Conservation (phyloP, 2,329 filamentous ascomycete genomes). For the Allantophomopsis lycopodina region DNA sequence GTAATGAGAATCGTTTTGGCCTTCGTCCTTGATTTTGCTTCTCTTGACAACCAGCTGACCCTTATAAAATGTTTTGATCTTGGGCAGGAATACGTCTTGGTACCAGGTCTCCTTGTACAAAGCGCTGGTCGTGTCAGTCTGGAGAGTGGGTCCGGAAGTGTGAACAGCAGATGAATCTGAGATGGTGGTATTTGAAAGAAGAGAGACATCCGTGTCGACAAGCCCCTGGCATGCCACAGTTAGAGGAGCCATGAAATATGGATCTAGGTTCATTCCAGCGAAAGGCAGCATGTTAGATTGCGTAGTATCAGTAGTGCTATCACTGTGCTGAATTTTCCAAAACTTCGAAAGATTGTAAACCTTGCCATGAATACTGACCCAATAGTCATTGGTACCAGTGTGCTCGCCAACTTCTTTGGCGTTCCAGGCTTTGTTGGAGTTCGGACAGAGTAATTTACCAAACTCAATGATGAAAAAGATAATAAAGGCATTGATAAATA, state of each 20-base stretch:
- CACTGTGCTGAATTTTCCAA: constrained; percentile 75
- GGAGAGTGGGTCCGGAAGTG: constrained; percentile 47
- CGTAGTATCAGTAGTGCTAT: constrained; percentile 47
- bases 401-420: constrained; percentile 56
- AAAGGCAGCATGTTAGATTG: constrained; percentile 59
- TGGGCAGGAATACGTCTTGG: constrained; percentile 54
- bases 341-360: constrained; percentile 92
- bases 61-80: constrained; percentile 76
- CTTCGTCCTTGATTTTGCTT: constrained; percentile 46
- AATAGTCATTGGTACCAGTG: constrained; percentile 63
- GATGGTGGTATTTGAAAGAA: constrained; percentile 53
- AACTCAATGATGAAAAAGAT: constrained; percentile 90
- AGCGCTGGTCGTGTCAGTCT: constrained; percentile 38
- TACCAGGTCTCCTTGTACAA: constrained; percentile 67
- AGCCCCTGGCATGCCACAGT: constrained; percentile 61
- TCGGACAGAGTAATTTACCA: constrained; percentile 75
- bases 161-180: constrained; percentile 43
- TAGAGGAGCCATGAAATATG: constrained; percentile 77
- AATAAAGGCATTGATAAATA: constrained; percentile 66
- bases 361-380: constrained; percentile 71
- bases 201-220: constrained; percentile 42
- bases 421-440: constrained; percentile 82
- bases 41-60: constrained; percentile 67
- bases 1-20: constrained; percentile 49
- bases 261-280: constrained; percentile 64